Evolutionary conservation across 306 rosid genomes (phyloP).

Genomic region (Vigna reflexopilosa): DNA sequence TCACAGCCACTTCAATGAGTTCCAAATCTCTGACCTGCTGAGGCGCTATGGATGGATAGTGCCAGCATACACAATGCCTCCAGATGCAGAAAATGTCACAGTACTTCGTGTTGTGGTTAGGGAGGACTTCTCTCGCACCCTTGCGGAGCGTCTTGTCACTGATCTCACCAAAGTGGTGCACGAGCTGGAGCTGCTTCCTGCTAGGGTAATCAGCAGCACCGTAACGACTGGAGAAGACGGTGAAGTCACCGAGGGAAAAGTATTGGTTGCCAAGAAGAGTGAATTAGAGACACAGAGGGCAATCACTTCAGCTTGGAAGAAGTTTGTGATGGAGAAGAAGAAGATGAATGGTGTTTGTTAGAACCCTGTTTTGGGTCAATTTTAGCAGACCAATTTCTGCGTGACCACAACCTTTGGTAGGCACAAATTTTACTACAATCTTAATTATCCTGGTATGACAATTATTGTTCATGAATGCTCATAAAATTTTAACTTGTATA

Average conservation of each 20-base stretch:
- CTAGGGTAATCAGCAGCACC: constrained; percentile 51
- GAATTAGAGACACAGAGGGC: constrained; percentile 67
- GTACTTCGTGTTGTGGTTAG: constrained; percentile 85
- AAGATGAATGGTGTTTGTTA: constrained; percentile 75
- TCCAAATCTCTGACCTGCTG: constrained; percentile 75
- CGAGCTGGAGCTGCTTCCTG: constrained; percentile 73
- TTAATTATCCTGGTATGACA: too few species aligned
- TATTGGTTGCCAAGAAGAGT: constrained; percentile 56
- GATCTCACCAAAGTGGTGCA: constrained; percentile 71
- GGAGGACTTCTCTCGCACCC: constrained; percentile 84
- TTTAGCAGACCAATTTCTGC: neutral
- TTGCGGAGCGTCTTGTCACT: constrained; percentile 77
- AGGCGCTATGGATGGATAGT: constrained; percentile 91
- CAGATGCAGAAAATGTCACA: constrained; percentile 81
- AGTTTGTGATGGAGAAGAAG: constrained; percentile 72
- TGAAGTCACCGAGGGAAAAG: neutral
- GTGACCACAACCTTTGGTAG: neutral
- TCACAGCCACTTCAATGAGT: constrained; percentile 59
- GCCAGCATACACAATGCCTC: constrained; percentile 95
- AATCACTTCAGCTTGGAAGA: constrained; percentile 76
- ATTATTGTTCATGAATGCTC: too few species aligned
- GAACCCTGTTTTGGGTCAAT: neutral
- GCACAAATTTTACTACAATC: too few species aligned
- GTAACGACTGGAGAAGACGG: neutral
- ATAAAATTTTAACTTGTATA: too few species aligned